A percentile compares a stretch with the other conserved stretches of the same genome.
These are phyloP conservation scores for Syzygium oleosum DNA, from an alignment of 345 rosid genomes.

Conservation along the genomic window DNA sequence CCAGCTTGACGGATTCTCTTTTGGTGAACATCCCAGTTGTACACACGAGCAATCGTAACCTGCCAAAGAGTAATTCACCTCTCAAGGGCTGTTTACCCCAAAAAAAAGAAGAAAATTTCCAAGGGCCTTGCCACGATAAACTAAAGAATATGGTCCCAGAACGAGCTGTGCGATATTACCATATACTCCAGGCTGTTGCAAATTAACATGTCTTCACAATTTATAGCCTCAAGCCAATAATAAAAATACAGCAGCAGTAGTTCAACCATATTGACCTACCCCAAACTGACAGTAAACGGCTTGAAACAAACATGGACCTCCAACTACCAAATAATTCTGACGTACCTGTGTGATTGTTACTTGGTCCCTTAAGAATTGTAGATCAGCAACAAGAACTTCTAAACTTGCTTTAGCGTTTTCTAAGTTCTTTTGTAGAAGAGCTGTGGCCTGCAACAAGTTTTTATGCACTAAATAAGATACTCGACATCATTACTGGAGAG, in stretches of 20 bases:
- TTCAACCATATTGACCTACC: neutral
- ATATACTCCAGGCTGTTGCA: too few species aligned
- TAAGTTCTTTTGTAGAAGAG: constrained; percentile 72
- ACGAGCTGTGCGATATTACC: neutral
- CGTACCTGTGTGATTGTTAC: constrained; percentile 92
- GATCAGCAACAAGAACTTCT: constrained; percentile 84
- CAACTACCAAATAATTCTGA: neutral
- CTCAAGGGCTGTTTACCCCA: neutral
- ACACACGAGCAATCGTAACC: constrained; percentile 83
- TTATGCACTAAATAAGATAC: neutral
- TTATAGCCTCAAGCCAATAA: too few species aligned
- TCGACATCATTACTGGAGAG: neutral
- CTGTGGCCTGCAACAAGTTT: constrained; percentile 49
- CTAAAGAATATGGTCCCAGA: neutral
- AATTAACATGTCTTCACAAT: too few species aligned
- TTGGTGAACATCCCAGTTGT: constrained; percentile 94
- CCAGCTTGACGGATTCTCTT: constrained; percentile 52
- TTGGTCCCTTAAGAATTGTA: constrained; percentile 92
- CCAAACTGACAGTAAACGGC: neutral
- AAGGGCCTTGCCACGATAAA: neutral
- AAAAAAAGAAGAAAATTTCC: too few species aligned
- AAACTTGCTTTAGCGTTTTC: constrained; percentile 93
- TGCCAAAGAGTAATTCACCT: constrained; percentile 11
- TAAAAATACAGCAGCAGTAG: too few species aligned
- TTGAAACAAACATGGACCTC: neutral